Evolutionary conservation across 2,329 filamentous ascomycete species (phyloP).

Genomic region (Microdochium paspali): DNA sequence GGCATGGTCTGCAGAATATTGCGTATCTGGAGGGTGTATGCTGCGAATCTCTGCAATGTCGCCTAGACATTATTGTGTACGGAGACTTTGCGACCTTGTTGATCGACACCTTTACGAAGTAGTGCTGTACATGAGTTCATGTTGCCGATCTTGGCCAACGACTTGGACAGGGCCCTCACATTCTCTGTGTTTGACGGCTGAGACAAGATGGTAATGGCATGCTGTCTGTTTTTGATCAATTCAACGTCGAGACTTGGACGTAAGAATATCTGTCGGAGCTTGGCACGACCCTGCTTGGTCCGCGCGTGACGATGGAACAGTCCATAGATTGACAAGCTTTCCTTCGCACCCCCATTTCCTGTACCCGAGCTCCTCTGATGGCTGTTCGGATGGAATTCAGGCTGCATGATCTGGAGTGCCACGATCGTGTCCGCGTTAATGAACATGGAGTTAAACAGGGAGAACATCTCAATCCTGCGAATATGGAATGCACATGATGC

Average conservation of each 20-base stretch:
- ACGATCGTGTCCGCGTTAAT: constrained; percentile 71
- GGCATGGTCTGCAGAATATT: constrained; percentile 50
- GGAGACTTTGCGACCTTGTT: constrained; percentile 33
- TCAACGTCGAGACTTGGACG: constrained; percentile 62
- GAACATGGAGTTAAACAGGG: constrained; percentile 58
- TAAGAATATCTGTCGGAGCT: constrained; percentile 72
- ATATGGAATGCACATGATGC: constrained; percentile 50
- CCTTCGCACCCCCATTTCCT: constrained; percentile 57
- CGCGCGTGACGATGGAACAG: constrained; percentile 66
- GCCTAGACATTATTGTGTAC: constrained; percentile 64
- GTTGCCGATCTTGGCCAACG: constrained; percentile 65
- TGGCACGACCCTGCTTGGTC: constrained; percentile 68
- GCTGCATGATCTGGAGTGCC: constrained; percentile 76
- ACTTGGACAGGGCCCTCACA: constrained; percentile 46
- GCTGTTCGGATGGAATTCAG: constrained; percentile 73
- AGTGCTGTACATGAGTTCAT: constrained; percentile 59
- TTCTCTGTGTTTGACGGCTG: constrained; percentile 54
- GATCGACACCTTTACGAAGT: constrained; percentile 68
- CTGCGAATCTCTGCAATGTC: constrained; percentile 62
- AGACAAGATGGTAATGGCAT: constrained; percentile 57
- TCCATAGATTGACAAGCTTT: constrained; percentile 75
- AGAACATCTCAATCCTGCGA: constrained; percentile 64
- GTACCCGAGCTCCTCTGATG: constrained; percentile 63
- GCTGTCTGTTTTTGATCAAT: constrained; percentile 62
- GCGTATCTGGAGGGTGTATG: constrained; percentile 59